phyloP scores from a whole-genome alignment of 1,284 basidiomycete genomes.

The Gymnopus androsaceus region DNA sequence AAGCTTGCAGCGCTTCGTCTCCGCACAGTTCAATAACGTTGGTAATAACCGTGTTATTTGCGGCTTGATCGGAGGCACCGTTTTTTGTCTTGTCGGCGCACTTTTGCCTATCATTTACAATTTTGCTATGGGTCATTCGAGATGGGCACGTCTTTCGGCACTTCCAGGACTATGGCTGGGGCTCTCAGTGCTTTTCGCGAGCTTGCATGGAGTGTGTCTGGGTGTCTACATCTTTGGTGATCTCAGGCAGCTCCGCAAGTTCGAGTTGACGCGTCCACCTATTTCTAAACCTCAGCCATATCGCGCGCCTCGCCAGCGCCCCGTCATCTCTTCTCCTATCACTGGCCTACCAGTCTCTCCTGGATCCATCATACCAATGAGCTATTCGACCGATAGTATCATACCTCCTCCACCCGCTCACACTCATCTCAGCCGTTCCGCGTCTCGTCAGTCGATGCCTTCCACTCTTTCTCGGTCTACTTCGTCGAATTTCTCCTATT shows the following conservation, averaged over 20 bases:
- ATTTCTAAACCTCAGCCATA: conserved; percentile 53
- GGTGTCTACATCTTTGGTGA: conserved; percentile 83
- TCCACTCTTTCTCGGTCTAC: conserved; percentile 24
- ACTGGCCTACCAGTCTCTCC: conserved; percentile 19
- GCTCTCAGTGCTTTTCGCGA: conserved; percentile 60
- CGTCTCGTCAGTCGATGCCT: conserved; percentile 26
- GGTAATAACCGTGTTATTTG: conserved; percentile 72
- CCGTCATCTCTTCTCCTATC: conserved; percentile 25
- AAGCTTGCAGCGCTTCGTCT: conserved; percentile 67
- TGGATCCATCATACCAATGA: conserved; percentile 15
- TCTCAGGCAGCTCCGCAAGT: conserved; percentile 73
- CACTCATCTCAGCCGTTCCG: conserved; percentile 23
- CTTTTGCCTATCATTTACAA: conserved; percentile 55
- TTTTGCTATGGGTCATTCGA: conserved; percentile 41
- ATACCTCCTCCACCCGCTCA: conserved; percentile 31
- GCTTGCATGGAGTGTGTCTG: conserved; percentile 68
- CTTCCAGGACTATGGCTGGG: conserved; percentile 73
- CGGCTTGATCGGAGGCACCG: conserved; percentile 61
- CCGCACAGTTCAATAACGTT: conserved; percentile 71
- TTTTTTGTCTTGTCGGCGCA: conserved; percentile 46
- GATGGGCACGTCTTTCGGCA: conserved; percentile 61
- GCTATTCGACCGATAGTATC: conserved; percentile 24
- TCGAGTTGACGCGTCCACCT: conserved; percentile 68
- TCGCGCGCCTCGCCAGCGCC: conserved; percentile 23
- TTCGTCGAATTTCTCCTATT: conserved; percentile 23